A percentile compares a stretch with the other conserved stretches of the same genome.
Conservation (phyloP, 495 filamentous ascomycete species). For the Jackrogersella multiformis region DNA sequence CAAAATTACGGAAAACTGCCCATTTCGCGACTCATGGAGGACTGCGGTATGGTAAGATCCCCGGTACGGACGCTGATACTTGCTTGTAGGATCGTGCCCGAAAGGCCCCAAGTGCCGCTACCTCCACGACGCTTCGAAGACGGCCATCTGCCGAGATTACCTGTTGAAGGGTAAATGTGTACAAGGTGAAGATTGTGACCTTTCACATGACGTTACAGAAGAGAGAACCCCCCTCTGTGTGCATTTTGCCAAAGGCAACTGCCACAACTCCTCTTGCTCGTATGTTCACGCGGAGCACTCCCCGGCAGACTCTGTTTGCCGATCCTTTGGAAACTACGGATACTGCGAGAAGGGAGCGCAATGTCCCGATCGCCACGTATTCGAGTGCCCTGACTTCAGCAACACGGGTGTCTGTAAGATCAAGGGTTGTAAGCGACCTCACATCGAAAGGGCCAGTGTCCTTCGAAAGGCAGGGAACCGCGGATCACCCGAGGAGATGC, state of each 20-base stretch:
- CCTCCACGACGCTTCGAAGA: slow-evolving; percentile 85
- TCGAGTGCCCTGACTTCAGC: slow-evolving; percentile 94
- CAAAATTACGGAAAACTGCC: slow-evolving; percentile 44
- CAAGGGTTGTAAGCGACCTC: slow-evolving; percentile 83
- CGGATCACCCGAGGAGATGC: slow-evolving; percentile 63
- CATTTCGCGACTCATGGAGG: slow-evolving; percentile 41
- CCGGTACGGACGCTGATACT: slow-evolving; percentile 48
- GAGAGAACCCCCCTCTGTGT: slow-evolving; percentile 87
- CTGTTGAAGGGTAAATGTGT: slow-evolving; percentile 81
- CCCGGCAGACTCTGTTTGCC: slow-evolving; percentile 83
- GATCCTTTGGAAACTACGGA: slow-evolving; percentile 83
- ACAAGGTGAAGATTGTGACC: slow-evolving; percentile 84
- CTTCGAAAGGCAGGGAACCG: slow-evolving; percentile 56
- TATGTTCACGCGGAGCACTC: slow-evolving; percentile 89
- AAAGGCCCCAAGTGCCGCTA: slow-evolving; percentile 84
- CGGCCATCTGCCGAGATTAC: slow-evolving; percentile 90
- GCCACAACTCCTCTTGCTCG: slow-evolving; percentile 85
- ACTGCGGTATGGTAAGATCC: slow-evolving; percentile 48
- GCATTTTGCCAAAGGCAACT: slow-evolving; percentile 91
- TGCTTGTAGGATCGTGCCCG: slow-evolving; percentile 75
- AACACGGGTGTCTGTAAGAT: slow-evolving; percentile 86
- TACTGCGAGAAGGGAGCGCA: slow-evolving; percentile 86
- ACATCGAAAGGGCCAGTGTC: slow-evolving; percentile 84
- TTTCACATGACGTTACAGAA: slow-evolving; percentile 89
- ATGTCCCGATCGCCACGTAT: slow-evolving; percentile 84